Base-by-base conservation (phyloP, 1,139 yeast genomes). In the Suhomyces anneliseae region DNA sequence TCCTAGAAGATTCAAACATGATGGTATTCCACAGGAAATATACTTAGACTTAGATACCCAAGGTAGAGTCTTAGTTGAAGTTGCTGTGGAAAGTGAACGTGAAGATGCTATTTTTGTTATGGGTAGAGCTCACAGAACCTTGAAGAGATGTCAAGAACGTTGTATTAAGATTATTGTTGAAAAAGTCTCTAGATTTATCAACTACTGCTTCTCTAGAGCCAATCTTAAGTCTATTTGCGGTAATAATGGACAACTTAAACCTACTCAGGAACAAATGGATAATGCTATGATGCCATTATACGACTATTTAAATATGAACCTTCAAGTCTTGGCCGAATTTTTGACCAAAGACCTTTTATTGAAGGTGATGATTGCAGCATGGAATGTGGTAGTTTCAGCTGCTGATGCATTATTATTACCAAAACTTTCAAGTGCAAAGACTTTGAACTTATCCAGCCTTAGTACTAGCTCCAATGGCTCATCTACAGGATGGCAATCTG, bases 81-180 rank as follows among this genome's bases (percentile, higher is more conserved):
- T 90, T 4, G 83, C 90, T 0, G 81, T 88, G 58, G 97, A 90
- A 61, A 82, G 84, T 53, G 96, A 90, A 58, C 75, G 85, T 37
- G 80, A 79, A 36, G 95, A 89, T 65, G 87, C 93, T 1, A 72
- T 87, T 15, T 90, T 87, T 61, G 85, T 84, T 38, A 78, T 89
- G 72, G 96, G 96, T 2, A 77, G 87, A 54, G 85, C 92, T 0
- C 82, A 85, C 58, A 71, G 96, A 56, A 74, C 84, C 0, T 66
- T 90, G 38, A 69, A 73, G 39, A 73, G 92, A 52, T 74, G 83
- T 2, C 82, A 83, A 64, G 83, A 83, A 46, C 79, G 86, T 53
- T 79, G 85, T 59, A 76, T 85, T 46, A 81, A 84, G 47, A 66
- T 82, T 48, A 81, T 89, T 54, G 92, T 87, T 7, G 85, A 79